A percentile compares a stretch with the other conserved stretches of the same genome.
These are phyloP conservation scores for Yarrowia sp. DNA, from an alignment of 805 yeast genomes.

Conservation along the genomic window DNA sequence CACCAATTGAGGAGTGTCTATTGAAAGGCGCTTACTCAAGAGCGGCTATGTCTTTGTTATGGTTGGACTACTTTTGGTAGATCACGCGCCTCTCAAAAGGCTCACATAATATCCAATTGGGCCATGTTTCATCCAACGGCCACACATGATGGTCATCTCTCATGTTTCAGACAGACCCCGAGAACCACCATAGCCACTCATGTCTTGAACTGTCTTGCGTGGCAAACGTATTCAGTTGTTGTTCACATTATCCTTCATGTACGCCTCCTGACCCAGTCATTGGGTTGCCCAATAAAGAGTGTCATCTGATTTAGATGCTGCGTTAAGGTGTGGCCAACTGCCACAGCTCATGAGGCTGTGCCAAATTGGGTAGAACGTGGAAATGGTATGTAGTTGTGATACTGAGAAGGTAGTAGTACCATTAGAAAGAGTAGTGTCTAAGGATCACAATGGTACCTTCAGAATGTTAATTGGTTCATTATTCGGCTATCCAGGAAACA, in stretches of 20 bases:
- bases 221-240: too few species aligned
- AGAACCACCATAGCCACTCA: too few species aligned
- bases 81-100: neutral
- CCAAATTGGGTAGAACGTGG: too few species aligned
- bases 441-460: neutral
- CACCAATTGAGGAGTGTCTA: too few species aligned
- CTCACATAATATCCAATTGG: neutral
- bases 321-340: neutral
- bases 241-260: too few species aligned
- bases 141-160: neutral
- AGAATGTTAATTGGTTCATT: neutral
- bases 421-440: neutral
- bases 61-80: too few species aligned
- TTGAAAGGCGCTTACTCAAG: too few species aligned
- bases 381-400: too few species aligned
- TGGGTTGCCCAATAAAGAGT: neutral
- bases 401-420: neutral
- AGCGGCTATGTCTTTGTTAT: too few species aligned
- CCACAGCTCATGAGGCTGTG: neutral
- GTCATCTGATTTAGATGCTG: conserved; percentile 7
- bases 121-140: conserved; percentile 3
- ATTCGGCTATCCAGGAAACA: neutral
- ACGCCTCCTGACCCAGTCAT: neutral
- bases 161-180: too few species aligned
- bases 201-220: too few species aligned